Evolutionary conservation across 164 flowering plant genomes (phyloP), one percentile per base, ranked within the genome.

Genomic region (Aristolochia californica): DNA sequence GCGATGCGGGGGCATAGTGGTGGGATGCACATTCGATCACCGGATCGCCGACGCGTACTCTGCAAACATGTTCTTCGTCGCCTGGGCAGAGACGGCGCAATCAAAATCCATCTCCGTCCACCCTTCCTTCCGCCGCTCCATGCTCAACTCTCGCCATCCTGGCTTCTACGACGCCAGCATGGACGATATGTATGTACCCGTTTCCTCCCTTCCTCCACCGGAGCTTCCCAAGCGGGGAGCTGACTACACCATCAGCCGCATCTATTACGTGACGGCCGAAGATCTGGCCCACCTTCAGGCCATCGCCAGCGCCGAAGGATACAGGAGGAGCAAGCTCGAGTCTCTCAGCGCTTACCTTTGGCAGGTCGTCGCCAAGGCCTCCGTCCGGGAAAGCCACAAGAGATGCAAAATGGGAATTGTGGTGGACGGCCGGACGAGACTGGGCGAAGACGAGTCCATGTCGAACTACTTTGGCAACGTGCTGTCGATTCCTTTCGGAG

Each of bases 11-110:
- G 80, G 81, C 0, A 2, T 78, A 2, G 77, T 82, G 20, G 75
- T 82, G 43, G 74, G 72, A 8, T 73, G 78, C 77, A 68, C 73
- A 0, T 73, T 78, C 43, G 81, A 82, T 58, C 88, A 82, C 28
- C 78, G 83, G 0, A 47, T 82, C 0, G 84, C 84, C 0, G 88
- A 83, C 28, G 84, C 81, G 24, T 71, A 78, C 72, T 78, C 88
- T 0, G 62, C 71, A 58, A 77, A 80, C 72, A 77, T 80, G 77
- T 78, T 78, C 53, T 50, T 74, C 17, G 68, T 68, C 0, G 59
- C 80, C 22, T 78, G 83, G 78, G 68, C 79, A 0, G 77, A 78
- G 56, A 62, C 64, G 55, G 74, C 83, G 9, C 68, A 43, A 21
- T 60, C 57, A 2, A 62, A 64, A 17, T 28, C 49, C 5, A 16